Percentiles rank a stretch among this genome's conserved stretches.
These are phyloP conservation scores for Cutaneotrichosporon cavernicola DNA, from an alignment of 1,284 basidiomycete genomes.

Conservation along the genomic window DNA sequence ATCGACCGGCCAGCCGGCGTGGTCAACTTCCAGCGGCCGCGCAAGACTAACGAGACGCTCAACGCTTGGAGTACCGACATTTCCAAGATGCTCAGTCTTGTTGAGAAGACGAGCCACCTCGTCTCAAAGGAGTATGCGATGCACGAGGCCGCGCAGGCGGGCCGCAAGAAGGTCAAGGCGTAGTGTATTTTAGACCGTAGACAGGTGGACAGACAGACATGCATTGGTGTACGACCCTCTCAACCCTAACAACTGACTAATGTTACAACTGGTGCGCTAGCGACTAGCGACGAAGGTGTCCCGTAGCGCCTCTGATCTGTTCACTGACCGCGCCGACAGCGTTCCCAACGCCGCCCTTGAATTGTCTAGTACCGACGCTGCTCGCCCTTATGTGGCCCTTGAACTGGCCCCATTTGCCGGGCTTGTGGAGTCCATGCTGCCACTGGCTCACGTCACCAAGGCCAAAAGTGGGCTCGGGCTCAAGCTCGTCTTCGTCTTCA, in stretches of 20 bases:
- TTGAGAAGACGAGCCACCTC: conserved; percentile 58
- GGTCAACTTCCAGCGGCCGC: conserved; percentile 76
- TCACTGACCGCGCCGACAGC: not conserved
- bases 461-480: conserved; percentile 15
- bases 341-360: not conserved
- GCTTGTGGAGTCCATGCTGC: not conserved
- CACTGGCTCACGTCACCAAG: not conserved
- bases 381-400: conserved; percentile 8
- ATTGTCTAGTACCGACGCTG: not conserved
- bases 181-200: conserved; percentile 17
- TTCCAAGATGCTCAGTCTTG: conserved; percentile 66
- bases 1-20: conserved; percentile 89
- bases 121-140: conserved; percentile 56
- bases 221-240: conserved; percentile 10
- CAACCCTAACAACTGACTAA: not conserved
- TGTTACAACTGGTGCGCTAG: not conserved
- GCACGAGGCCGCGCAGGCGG: conserved; percentile 46
- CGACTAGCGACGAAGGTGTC: conserved; percentile 19
- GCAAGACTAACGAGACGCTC: conserved; percentile 80
- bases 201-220: conserved; percentile 11
- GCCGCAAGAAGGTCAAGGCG: conserved; percentile 41
- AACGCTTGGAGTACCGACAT: conserved; percentile 97
- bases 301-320: conserved; percentile 24
- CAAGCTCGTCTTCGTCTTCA: conserved; percentile 8
- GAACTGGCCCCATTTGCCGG: conserved; percentile 24